Percentiles rank a stretch among this genome's conserved stretches.
phyloP scores from a whole-genome alignment of 2,329 filamentous ascomycete species.

The Microascus cirrosus region DNA sequence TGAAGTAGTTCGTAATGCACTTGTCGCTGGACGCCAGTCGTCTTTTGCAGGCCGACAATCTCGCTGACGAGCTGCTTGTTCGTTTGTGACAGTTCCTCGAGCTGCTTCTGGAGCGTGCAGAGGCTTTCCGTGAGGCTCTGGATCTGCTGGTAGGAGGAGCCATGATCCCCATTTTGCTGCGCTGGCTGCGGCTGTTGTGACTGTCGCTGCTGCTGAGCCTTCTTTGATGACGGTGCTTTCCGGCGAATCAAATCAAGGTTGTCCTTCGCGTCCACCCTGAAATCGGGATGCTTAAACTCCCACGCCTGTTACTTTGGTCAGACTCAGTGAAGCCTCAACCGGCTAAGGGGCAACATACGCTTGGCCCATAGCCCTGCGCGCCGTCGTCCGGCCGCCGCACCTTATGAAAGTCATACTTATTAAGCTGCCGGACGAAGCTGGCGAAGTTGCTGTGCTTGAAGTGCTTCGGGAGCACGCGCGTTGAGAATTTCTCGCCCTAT shows the following conservation, averaged over 20 bases:
- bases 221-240: conserved; percentile 86
- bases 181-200: conserved; percentile 33
- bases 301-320: conserved; percentile 51
- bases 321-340: background rate
- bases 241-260: conserved; percentile 91
- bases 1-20: conserved; percentile 46
- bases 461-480: conserved; percentile 90
- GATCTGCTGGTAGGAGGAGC: conserved; percentile 7
- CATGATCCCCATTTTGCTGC: conserved; percentile 1
- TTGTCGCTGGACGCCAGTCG: conserved; percentile 46
- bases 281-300: conserved; percentile 97
- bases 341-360: conserved; percentile 39
- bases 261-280: conserved; percentile 91
- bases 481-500: conserved; percentile 96
- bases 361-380: conserved; percentile 53
- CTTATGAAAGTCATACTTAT: conserved; percentile 99
- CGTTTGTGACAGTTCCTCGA: conserved; percentile 60
- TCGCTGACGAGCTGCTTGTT: conserved; percentile 53
- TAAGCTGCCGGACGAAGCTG: conserved; percentile 88
- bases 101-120: conserved; percentile 74
- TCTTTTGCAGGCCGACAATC: conserved; percentile 48
- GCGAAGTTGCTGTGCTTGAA: conserved; percentile 99
- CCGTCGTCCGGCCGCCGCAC: conserved; percentile 47
- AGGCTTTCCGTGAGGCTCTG: conserved; percentile 26
- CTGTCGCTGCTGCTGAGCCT: conserved; percentile 58